phyloP scores from a whole-genome alignment of 208 protist genomes.

The Trypanosoma rangeli region DNA sequence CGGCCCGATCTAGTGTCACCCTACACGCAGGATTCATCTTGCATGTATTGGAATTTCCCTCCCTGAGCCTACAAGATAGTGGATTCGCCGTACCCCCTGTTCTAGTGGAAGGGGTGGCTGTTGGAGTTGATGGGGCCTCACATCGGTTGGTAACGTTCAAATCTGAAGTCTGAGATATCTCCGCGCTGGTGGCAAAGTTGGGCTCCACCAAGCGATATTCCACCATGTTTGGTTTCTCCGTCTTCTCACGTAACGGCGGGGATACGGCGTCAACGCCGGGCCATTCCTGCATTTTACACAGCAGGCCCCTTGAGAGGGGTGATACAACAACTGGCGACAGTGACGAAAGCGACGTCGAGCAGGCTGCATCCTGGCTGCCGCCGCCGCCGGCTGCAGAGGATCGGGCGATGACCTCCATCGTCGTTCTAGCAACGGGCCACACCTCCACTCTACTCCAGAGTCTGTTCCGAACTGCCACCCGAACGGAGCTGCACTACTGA shows the following conservation, averaged over 20 bases:
- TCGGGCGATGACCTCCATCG: background rate
- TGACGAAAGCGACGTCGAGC: background rate
- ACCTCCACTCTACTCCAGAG: background rate
- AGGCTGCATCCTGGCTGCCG: background rate
- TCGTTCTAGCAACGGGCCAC: background rate
- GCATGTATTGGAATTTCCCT: background rate
- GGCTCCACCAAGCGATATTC: background rate
- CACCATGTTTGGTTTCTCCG: background rate
- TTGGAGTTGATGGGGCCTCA: background rate
- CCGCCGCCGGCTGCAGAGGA: background rate
- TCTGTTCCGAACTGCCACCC: background rate
- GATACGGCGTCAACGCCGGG: background rate
- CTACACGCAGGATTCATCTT: background rate
- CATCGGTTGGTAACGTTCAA: background rate
- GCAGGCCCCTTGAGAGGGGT: background rate
- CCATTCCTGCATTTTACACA: background rate
- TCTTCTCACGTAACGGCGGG: constrained; percentile 20
- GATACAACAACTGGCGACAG: background rate
- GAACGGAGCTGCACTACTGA: background rate
- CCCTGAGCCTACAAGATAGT: background rate
- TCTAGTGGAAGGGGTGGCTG: background rate
- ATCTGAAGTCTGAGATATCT: background rate
- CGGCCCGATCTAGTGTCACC: background rate
- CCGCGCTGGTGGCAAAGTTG: background rate
- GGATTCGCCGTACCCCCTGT: background rate